Conservation (phyloP, 2,329 filamentous ascomycete species). For the Rutstroemia sp. region DNA sequence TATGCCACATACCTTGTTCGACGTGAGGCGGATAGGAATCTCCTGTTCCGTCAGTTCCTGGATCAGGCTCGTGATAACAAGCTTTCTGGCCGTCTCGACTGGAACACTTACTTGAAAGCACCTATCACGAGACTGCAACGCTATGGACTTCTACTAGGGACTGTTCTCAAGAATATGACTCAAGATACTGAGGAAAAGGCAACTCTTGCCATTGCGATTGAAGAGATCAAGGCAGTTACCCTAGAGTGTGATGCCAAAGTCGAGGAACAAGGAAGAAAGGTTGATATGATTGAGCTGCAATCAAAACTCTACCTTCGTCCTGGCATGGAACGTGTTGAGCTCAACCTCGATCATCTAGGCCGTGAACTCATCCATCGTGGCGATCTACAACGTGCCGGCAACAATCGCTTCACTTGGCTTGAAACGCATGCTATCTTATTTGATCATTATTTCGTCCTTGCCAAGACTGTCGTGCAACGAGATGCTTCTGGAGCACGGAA, state of each 20-base stretch:
- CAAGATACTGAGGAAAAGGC: slow-evolving; percentile 84
- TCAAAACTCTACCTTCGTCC: slow-evolving; percentile 78
- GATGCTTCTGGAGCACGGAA: slow-evolving; percentile 67
- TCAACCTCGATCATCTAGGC: slow-evolving; percentile 91
- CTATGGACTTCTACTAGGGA: slow-evolving; percentile 76
- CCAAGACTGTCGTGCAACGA: slow-evolving; percentile 64
- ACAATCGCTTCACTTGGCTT: slow-evolving; percentile 84
- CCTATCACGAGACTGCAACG: slow-evolving; percentile 90
- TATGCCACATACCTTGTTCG: slow-evolving; percentile 76
- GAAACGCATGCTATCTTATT: slow-evolving; percentile 92
- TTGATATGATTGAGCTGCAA: slow-evolving; percentile 77
- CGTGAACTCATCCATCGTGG: slow-evolving; percentile 83
- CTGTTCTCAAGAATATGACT: slow-evolving; percentile 75
- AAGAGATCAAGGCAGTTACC: slow-evolving; percentile 86
- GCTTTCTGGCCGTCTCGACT: slow-evolving; percentile 74
- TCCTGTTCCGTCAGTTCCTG: slow-evolving; percentile 79
- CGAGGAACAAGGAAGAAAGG: slow-evolving; percentile 85
- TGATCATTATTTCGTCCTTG: slow-evolving; percentile 91
- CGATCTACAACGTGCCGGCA: slow-evolving; percentile 81
- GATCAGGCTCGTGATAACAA: slow-evolving; percentile 73
- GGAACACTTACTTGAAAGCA: slow-evolving; percentile 90
- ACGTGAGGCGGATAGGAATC: slow-evolving; percentile 75
- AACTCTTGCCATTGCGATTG: slow-evolving; percentile 75
- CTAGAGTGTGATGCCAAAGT: slow-evolving; percentile 88
- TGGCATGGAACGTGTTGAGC: slow-evolving; percentile 76